These are phyloP conservation scores for Cyphellophora attinorum DNA, from an alignment of 2,329 filamentous ascomycete species.

Conservation along the genomic window DNA sequence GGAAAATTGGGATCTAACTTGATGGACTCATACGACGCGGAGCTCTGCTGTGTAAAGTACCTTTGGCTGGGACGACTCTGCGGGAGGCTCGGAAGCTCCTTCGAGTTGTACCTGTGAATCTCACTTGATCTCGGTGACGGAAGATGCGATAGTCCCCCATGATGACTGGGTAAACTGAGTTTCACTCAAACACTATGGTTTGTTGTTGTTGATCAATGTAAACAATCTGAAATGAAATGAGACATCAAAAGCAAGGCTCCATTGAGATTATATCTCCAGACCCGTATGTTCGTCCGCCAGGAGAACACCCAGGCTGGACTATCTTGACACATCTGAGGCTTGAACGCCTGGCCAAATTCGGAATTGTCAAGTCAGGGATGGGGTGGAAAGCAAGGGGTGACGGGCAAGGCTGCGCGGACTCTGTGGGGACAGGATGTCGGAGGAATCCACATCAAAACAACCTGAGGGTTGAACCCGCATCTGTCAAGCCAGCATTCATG, in stretches of 20 bases:
- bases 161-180: not conserved
- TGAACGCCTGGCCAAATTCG: no score
- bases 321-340: no score
- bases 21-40: slow-evolving; percentile 4
- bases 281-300: no score
- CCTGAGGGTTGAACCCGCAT: no score
- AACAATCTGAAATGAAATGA: not conserved
- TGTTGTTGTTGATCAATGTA: slow-evolving; percentile 1
- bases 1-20: not conserved
- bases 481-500: no score
- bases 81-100: not conserved
- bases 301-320: no score
- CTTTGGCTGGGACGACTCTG: not conserved
- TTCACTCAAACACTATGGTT: not conserved
- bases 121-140: slow-evolving; percentile 1
- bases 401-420: no score
- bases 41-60: slow-evolving; percentile 2
- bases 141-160: not conserved
- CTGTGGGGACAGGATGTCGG: no score
- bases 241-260: slow-evolving; percentile 1
- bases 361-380: no score
- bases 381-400: no score
- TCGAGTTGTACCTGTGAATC: not conserved
- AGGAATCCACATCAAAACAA: no score
- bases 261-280: slow-evolving; percentile 15